Evolutionary conservation across 2,329 filamentous ascomycete genomes (phyloP), one percentile per base, ranked within the genome.

Genomic region (Penicillium thymicola): DNA sequence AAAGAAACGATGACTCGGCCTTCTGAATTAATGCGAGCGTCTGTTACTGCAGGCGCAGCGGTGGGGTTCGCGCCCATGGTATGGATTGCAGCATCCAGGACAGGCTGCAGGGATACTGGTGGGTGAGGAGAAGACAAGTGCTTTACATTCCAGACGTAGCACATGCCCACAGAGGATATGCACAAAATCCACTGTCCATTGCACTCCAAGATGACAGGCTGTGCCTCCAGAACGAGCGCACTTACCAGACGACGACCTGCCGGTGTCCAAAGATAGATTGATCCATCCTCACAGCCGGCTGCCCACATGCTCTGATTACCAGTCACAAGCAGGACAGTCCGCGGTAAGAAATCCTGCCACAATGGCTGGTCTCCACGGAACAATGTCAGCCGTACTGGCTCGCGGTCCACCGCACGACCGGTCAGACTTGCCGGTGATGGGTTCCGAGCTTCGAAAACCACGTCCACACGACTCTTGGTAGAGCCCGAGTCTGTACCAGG

Each of bases 291-390:
- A 67, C 92, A 97, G 10, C 89, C 92, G 16, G 89, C 93, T 0
- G 90, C 89, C 89, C 94, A 99, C 70, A 97, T 92, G 64, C 89
- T 86, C 65, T 88, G 87, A 72, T 92, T 97, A 2, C 92, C 95
- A 0, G 93, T 94, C 1, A 95, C 87, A 1, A 97, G 82, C n/a
- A 99, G 83, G 25, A 96, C 89, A 6, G 91, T 86, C 57, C 88
- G 84, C 0, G 93, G 92, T 14, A 99, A 78, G 67, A 90, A 99
- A 69, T 99, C 95, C 68, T 97, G 90, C 94, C 95, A 99, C 4
- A 97, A 74, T 1, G 89, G 80, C 54, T 87, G 85, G 5, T 91
- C 91, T 53, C 90, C 85, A 70, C 91, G 93, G 2, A 87, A 89
- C 38, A 94, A 87, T 5, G 86, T 89, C 41, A 99, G 85, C 34